Evolutionary conservation across 495 filamentous ascomycete species (phyloP).

Genomic region (Ramalina intermedia): DNA sequence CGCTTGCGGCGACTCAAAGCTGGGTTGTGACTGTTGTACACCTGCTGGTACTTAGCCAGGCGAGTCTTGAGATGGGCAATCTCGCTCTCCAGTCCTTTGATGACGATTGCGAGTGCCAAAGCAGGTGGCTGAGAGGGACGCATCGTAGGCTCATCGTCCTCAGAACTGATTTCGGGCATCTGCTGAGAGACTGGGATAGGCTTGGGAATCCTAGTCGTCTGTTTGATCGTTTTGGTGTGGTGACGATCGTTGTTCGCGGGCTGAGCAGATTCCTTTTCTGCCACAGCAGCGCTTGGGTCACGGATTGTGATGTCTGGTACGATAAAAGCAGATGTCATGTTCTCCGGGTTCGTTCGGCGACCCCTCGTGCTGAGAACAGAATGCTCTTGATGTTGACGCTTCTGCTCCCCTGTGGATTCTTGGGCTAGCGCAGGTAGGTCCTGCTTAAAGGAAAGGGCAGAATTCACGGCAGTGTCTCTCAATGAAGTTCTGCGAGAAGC

Average conservation of each 20-base stretch:
- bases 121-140: constrained; percentile 61
- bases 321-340: constrained; percentile 76
- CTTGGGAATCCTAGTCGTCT: constrained; percentile 46
- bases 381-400: constrained; percentile 35
- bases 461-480: constrained; percentile 18
- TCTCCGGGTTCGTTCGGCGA: constrained; percentile 25
- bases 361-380: constrained; percentile 14
- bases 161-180: constrained; percentile 31
- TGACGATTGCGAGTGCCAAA: constrained; percentile 62
- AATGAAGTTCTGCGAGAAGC: constrained; percentile 33
- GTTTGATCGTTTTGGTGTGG: constrained; percentile 24
- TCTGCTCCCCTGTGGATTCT: not conserved
- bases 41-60: constrained; percentile 37
- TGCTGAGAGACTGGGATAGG: constrained; percentile 61
- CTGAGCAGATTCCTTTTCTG: constrained; percentile 31
- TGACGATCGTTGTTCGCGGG: constrained; percentile 28
- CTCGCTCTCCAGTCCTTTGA: constrained; percentile 73
- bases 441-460: not conserved
- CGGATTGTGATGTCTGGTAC: constrained; percentile 52
- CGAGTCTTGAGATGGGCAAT: constrained; percentile 63
- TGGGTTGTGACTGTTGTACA: constrained; percentile 55
- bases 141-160: constrained; percentile 59
- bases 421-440: not conserved
- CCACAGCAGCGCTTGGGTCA: constrained; percentile 17
- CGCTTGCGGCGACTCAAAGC: constrained; percentile 54